phyloP scores from a whole-genome alignment of 331 rosid genomes.

The Malus hybrid region DNA sequence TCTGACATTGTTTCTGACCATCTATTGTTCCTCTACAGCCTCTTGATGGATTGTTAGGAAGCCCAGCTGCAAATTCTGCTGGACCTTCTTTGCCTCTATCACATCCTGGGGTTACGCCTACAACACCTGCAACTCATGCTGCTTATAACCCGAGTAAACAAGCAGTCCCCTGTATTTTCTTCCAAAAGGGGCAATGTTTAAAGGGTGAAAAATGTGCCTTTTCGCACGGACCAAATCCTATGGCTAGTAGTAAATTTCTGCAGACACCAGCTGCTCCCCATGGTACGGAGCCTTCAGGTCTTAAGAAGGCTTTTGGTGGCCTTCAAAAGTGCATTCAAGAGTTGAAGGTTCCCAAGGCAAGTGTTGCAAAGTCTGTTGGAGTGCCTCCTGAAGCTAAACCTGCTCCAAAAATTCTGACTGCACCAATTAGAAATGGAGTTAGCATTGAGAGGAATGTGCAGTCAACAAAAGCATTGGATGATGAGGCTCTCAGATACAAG shows the following conservation, averaged over 20 bases:
- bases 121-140: constrained; percentile 28
- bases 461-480: constrained; percentile 36
- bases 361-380: constrained; percentile 30
- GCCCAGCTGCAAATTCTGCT: constrained; percentile 48
- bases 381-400: constrained; percentile 34
- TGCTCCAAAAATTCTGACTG: constrained; percentile 38
- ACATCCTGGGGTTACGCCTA: constrained; percentile 31
- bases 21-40: constrained; percentile 46
- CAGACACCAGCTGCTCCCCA: constrained; percentile 38
- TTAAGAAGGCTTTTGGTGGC: constrained; percentile 50
- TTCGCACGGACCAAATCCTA: constrained; percentile 57
- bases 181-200: constrained; percentile 77
- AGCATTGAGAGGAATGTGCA: constrained; percentile 36
- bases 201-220: constrained; percentile 91
- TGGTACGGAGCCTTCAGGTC: constrained; percentile 35
- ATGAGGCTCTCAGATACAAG: constrained; percentile 50
- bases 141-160: constrained; percentile 54
- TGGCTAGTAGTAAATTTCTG: constrained; percentile 37
- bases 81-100: constrained; percentile 48
- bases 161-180: constrained; percentile 83
- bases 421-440: constrained; percentile 35
- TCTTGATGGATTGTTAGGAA: constrained; percentile 71
- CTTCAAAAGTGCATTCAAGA: constrained; percentile 46
- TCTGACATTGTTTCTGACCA: neutral
- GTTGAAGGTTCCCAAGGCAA: constrained; percentile 42